A percentile compares a stretch with the other conserved stretches of the same genome.
Conservation (phyloP, 2,329 filamentous ascomycete species). For the Exophiala xenobiotica region DNA sequence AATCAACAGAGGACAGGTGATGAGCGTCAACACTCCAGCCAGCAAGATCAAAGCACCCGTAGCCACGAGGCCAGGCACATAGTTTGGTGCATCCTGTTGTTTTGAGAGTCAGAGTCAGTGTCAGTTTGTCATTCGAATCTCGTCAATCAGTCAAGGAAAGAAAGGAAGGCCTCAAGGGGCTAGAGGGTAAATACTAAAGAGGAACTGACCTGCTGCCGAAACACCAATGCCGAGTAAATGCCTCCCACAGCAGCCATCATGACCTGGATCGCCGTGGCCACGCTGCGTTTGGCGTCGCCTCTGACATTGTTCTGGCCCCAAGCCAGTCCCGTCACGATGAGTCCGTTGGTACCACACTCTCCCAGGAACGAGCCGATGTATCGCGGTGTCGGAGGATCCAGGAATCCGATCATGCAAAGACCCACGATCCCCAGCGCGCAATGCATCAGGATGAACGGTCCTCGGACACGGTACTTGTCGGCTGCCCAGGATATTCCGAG, state of each 20-base stretch:
- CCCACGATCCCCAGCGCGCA: constrained; percentile 53
- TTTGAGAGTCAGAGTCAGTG: not conserved
- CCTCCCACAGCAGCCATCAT: constrained; percentile 33
- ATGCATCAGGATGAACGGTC: constrained; percentile 9
- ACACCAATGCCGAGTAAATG: constrained; percentile 29
- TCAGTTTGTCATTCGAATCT: not conserved
- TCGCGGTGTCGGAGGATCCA: constrained; percentile 51
- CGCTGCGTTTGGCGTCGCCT: constrained; percentile 31
- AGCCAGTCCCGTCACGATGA: constrained; percentile 33
- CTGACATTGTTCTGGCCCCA: constrained; percentile 37
- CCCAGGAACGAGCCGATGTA: constrained; percentile 74
- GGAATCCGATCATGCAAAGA: constrained; percentile 61
- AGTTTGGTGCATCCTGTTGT: constrained; percentile 29
- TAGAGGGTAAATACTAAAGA: too few relatives aligned
- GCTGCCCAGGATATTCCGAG: constrained; percentile 1
- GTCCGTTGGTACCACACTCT: constrained; percentile 57
- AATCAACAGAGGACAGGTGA: constrained; percentile 56
- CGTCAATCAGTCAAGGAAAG: too few relatives aligned
- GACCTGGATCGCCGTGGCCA: constrained; percentile 43
- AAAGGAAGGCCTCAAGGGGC: too few relatives aligned
- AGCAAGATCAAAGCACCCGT: constrained; percentile 50
- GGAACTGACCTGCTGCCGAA: constrained; percentile 22
- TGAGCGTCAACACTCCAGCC: constrained; percentile 51
- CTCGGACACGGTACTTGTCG: constrained; percentile 8
- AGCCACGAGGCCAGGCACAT: constrained; percentile 37